Base-by-base conservation (phyloP, 352 stramenopile genomes). In the Plasmopara halstedii region DNA sequence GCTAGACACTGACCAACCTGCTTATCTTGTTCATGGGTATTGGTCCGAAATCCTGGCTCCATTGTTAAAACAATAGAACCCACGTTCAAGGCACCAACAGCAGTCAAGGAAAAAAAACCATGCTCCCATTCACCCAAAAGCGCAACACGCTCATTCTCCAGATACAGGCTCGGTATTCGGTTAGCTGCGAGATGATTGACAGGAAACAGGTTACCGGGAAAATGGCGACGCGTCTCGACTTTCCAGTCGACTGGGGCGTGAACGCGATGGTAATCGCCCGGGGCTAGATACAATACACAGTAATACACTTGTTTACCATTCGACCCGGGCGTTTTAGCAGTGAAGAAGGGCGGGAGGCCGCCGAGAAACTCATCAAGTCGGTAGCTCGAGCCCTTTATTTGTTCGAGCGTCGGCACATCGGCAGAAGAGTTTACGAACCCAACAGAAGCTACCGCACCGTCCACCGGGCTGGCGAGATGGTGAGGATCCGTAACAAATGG, bases 241-340 rank as follows among this genome's bases (percentile, higher is more conserved):
- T 51, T 56, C 80, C 80, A 94, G 57, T 91, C 68, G 27, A 82
- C 71, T 2, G 83, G 79, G 15, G 78, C 81, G 49, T 94, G 83
- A 51, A 94, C 89, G 57, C 80, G 83, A 47, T 94, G 83, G 66
- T 94, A 94, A 49, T 94, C 83, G 26, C 83, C 83, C 3, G 83
- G 83, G 15, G 80, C 80, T 9, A 94, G 68, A 50, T 94, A 94
- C 40, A 94, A 49, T 14, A 94, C 83, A 19, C 74, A 86, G 49
- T 91, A 72, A 42, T 65, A 91, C 40, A 91, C 46, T 39, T 83
- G 85, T 51, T 80, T 85, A 40, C 51, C 51, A 7, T 60, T 42
- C 2, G 55, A 46, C 19, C 45, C 33, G 6, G 49, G 23, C n/a
- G 46, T 42, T 21, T 65, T 54, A 8, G 51, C 45, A 1, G 52